Percentiles rank a stretch among this genome's conserved stretches.
Conservation (phyloP, 805 yeast species). For the Ogataea kodamae region DNA sequence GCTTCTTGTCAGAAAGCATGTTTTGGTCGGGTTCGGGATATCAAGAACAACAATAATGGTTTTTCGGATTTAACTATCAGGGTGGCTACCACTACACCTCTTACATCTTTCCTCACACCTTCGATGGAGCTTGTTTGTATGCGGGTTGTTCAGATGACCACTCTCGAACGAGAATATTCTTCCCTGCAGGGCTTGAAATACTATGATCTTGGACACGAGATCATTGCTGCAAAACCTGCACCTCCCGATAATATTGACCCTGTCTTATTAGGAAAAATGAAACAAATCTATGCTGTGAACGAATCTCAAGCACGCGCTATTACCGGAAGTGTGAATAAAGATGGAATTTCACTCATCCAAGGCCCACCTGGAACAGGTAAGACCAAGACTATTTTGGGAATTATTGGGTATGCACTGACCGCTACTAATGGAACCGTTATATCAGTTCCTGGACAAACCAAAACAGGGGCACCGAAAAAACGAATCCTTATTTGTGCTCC, state of each 20-base stretch:
- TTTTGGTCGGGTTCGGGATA: conserved; percentile 74
- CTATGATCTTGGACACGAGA: conserved; percentile 69
- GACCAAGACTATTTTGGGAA: conserved; percentile 92
- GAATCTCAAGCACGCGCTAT: conserved; percentile 91
- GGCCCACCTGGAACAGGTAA: conserved; percentile 99
- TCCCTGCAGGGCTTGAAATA: conserved; percentile 78
- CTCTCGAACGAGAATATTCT: conserved; percentile 88
- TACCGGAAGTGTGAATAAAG: conserved; percentile 58
- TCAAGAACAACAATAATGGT: conserved; percentile 63
- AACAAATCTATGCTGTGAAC: conserved; percentile 59
- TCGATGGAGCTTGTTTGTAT: conserved; percentile 62
- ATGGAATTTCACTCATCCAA: conserved; percentile 88
- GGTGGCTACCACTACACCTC: conserved; percentile 50
- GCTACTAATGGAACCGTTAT: conserved; percentile 15
- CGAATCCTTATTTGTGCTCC: conserved; percentile 94
- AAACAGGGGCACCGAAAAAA: conserved; percentile 30
- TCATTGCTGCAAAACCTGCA: conserved; percentile 64
- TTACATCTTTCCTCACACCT: conserved; percentile 57
- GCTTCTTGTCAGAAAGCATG: conserved; percentile 45
- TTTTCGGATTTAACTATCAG: conserved; percentile 72
- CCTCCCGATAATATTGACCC: conserved; percentile 35
- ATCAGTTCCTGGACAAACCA: conserved; percentile 11
- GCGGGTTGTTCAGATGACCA: conserved; percentile 80
- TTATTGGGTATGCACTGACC: conserved; percentile 73
- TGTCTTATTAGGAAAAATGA: conserved; percentile 41